phyloP scores from a whole-genome alignment of 371 early-diverging fungal genomes.

The Mortierella sp. region DNA sequence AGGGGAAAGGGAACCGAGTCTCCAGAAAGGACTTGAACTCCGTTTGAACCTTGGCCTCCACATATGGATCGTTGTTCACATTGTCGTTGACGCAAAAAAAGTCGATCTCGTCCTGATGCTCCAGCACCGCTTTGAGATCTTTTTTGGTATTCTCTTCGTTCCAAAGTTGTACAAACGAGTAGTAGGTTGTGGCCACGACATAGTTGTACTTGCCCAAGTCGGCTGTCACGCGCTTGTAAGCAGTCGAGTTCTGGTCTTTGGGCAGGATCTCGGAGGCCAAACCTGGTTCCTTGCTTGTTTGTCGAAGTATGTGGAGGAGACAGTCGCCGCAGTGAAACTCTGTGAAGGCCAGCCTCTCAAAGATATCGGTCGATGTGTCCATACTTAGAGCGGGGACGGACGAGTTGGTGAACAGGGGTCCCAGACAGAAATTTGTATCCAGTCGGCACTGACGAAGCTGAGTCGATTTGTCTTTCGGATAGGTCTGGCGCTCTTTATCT shows the following conservation, averaged over 20 bases:
- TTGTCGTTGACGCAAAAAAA: slow-evolving; percentile 49
- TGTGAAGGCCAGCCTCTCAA: slow-evolving; percentile 28
- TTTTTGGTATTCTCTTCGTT: background rate
- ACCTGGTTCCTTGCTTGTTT: slow-evolving; percentile 16
- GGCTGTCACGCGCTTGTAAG: slow-evolving; percentile 13
- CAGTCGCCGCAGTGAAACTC: slow-evolving; percentile 49
- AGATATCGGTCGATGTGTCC: slow-evolving; percentile 12
- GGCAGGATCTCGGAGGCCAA: slow-evolving; percentile 31
- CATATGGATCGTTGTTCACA: slow-evolving; percentile 2
- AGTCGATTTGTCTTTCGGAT: background rate
- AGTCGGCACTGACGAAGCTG: slow-evolving; percentile 16
- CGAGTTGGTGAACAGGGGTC: slow-evolving; percentile 14
- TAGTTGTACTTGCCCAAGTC: slow-evolving; percentile 43
- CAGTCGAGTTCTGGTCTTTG: slow-evolving; percentile 4
- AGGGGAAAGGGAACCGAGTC: slow-evolving; percentile 27
- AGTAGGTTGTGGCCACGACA: slow-evolving; percentile 23
- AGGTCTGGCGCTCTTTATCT: background rate
- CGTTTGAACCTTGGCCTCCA: background rate
- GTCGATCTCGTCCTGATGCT: slow-evolving; percentile 1
- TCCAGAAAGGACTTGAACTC: slow-evolving; percentile 29
- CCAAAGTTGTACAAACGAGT: slow-evolving; percentile 28
- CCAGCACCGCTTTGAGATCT: slow-evolving; percentile 8
- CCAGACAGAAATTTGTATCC: slow-evolving; percentile 27
- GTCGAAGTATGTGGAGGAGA: slow-evolving; percentile 41
- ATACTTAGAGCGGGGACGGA: slow-evolving; percentile 2